A percentile compares a stretch with the other conserved stretches of the same genome.
Evolutionary conservation across 2,329 filamentous ascomycete species (phyloP).

Genomic region (Paraphaeosphaeria sporulosa): DNA sequence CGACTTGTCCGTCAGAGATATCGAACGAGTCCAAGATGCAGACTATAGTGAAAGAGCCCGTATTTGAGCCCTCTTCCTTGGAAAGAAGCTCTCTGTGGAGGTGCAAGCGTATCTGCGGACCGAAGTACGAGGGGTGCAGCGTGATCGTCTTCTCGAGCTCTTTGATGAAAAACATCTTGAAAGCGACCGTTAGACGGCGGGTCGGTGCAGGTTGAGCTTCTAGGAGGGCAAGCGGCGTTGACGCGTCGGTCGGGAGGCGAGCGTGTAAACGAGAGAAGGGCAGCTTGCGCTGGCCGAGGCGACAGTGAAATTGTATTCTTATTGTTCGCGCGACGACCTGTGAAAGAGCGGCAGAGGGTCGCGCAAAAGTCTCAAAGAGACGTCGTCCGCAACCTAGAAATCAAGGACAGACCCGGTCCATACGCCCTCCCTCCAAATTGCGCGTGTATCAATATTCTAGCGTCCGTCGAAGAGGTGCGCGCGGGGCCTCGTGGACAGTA

Average conservation of each 20-base stretch:
- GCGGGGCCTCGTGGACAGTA: slow-evolving; percentile 15
- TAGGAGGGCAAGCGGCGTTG: slow-evolving; percentile 7
- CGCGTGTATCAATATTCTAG: slow-evolving; percentile 26
- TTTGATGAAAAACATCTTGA: slow-evolving; percentile 94
- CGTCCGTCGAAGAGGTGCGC: slow-evolving; percentile 16
- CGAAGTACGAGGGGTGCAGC: slow-evolving; percentile 96
- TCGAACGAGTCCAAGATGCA: slow-evolving; percentile 97
- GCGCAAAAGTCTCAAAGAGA: slow-evolving; percentile 32
- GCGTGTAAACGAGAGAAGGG: slow-evolving; percentile 15
- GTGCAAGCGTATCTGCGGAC: slow-evolving; percentile 89
- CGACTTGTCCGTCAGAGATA: slow-evolving; percentile 89
- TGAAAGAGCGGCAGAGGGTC: slow-evolving; percentile 19
- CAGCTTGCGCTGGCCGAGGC: slow-evolving; percentile 30
- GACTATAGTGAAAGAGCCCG: slow-evolving; percentile 96
- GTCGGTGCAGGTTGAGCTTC: slow-evolving; percentile 17
- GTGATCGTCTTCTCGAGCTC: slow-evolving; percentile 95
- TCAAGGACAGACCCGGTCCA: slow-evolving; percentile 33
- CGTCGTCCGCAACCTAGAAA: slow-evolving; percentile 40
- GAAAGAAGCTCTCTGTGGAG: slow-evolving; percentile 88
- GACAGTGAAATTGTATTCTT: slow-evolving; percentile 32
- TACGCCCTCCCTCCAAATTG: slow-evolving; percentile 29
- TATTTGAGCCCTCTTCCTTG: slow-evolving; percentile 94
- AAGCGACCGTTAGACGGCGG: slow-evolving; percentile 12
- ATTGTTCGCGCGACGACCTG: slow-evolving; percentile 28
- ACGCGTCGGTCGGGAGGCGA: slow-evolving; percentile 3